These are phyloP conservation scores for Colletotrichum acutatum DNA, from an alignment of 2,329 filamentous ascomycete genomes.

Conservation along the genomic window DNA sequence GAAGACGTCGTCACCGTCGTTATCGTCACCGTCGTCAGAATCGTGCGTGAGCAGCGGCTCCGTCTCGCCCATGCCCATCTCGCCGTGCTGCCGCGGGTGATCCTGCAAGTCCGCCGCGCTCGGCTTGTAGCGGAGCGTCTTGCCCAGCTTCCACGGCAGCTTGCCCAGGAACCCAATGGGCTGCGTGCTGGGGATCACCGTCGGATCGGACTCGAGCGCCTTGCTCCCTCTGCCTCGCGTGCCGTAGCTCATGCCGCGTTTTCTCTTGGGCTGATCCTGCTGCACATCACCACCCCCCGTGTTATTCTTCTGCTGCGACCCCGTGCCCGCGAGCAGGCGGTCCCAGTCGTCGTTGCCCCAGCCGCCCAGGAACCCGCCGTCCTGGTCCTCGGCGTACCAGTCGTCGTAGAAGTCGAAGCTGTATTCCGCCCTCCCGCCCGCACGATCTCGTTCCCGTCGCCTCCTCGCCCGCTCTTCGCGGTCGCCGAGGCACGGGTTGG, in stretches of 20 bases:
- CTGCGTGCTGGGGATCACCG: slow-evolving; percentile 88
- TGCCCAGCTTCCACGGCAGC: slow-evolving; percentile 86
- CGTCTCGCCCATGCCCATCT: slow-evolving; percentile 63
- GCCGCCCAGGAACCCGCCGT: slow-evolving; percentile 67
- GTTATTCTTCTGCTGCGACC: slow-evolving; percentile 54
- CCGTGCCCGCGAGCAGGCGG: slow-evolving; percentile 78
- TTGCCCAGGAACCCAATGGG: slow-evolving; percentile 86
- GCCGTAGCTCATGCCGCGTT: slow-evolving; percentile 91
- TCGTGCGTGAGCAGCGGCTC: slow-evolving; percentile 73
- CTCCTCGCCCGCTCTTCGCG: slow-evolving; percentile 80
- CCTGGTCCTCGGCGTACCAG: slow-evolving; percentile 77
- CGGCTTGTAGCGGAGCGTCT: slow-evolving; percentile 86
- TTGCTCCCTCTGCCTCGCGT: slow-evolving; percentile 62
- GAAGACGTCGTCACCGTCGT: slow-evolving; percentile 39
- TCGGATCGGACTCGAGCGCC: slow-evolving; percentile 76
- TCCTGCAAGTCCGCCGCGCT: slow-evolving; percentile 92
- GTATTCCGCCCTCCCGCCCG: slow-evolving; percentile 76
- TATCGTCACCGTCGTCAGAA: slow-evolving; percentile 37
- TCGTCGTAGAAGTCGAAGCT: slow-evolving; percentile 99
- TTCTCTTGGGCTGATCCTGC: slow-evolving; percentile 74
- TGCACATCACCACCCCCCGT: slow-evolving; percentile 50
- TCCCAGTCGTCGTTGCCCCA: slow-evolving; percentile 91
- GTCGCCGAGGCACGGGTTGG: slow-evolving; percentile 75
- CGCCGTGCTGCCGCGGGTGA: slow-evolving; percentile 71
- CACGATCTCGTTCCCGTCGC: slow-evolving; percentile 70